Conservation (phyloP, 2,329 filamentous ascomycete genomes). For the Scedosporium dehoogii region DNA sequence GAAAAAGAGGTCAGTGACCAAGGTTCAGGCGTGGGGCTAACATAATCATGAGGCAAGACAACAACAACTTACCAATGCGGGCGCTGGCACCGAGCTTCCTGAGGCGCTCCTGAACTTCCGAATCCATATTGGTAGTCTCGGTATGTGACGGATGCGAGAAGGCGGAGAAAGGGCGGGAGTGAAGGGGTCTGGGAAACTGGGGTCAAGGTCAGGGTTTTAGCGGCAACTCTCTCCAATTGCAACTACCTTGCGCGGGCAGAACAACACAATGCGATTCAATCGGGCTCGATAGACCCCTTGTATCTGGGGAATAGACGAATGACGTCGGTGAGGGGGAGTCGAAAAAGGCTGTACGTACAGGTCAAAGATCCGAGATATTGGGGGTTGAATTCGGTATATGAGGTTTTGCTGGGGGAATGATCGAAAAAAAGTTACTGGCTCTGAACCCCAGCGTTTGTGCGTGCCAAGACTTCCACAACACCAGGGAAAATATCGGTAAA, state of each 20-base stretch:
- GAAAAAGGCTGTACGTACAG: background rate
- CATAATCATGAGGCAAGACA: background rate
- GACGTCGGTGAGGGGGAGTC: background rate
- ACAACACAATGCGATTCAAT: background rate
- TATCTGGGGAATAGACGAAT: background rate
- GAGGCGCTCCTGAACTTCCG: conserved; percentile 47
- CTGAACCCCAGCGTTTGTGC: conserved; percentile 30
- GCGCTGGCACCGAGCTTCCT: conserved; percentile 47
- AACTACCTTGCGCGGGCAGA: conserved; percentile 8
- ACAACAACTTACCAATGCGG: conserved; percentile 56
- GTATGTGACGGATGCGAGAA: conserved; percentile 16
- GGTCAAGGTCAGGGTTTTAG: conserved; percentile 4
- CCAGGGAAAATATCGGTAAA: background rate
- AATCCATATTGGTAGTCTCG: conserved; percentile 30
- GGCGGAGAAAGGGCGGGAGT: conserved; percentile 7
- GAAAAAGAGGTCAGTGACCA: conserved; percentile 2
- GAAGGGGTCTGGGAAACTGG: conserved; percentile 3
- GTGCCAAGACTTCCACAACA: conserved; percentile 31
- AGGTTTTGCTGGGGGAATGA: conserved; percentile 10
- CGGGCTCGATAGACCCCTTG: background rate
- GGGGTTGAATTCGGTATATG: background rate
- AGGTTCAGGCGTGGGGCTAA: background rate
- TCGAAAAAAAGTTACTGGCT: conserved; percentile 29
- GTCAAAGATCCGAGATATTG: background rate
- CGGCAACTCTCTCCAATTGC: conserved; percentile 8